Base-by-base conservation (phyloP, 208 protist species). In the Crithidia sp. region DNA sequence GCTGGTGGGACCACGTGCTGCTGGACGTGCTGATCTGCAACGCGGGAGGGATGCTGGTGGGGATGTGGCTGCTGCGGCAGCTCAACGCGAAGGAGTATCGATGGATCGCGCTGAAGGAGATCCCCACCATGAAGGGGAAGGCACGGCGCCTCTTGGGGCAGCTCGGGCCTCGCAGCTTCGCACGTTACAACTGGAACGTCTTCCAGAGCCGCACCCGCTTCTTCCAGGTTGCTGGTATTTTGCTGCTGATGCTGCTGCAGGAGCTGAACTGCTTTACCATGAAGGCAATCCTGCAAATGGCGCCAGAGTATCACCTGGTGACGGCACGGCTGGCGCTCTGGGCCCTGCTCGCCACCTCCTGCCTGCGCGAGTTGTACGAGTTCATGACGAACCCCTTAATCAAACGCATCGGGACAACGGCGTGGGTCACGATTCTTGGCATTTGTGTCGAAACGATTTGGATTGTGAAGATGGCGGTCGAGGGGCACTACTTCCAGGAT, bases 1-100 rank as follows among this genome's bases (percentile, higher is more conserved):
- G 98, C 88, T 99, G 98, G 98, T 99, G 98, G 97, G 98, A 99
- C 77, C 96, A 99, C 78, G 17, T 98, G 6, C 72, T 99, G 39
- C 79, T 99, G 6, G 98, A 99, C 79, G 91, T 98, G 28, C 63
- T 99, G 0, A 69, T 98, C n/a, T 99, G 97, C 84, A 99, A 99
- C 84, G 81, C 75, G 9, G 79, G 97, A 5, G 98, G 98, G 47
- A 99, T 98, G 58, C 62, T 98, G 5, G 50, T 98, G 4, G 98
- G 98, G 17, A 81, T 92, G 58, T 81, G 79, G 68, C 77, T 88
- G 47, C 81, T 98, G 66, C 71, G 81, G 37, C 50, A 57, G 53
- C 77, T 95, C 19, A 81, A 82, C 36, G 90, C 91, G 43, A 94
- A 95, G 81, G 57, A 85, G 61, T 97, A 95, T 81, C 17, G 79